Evolutionary conservation across 164 flowering plant species (phyloP).

Genomic region (Piper betle): DNA sequence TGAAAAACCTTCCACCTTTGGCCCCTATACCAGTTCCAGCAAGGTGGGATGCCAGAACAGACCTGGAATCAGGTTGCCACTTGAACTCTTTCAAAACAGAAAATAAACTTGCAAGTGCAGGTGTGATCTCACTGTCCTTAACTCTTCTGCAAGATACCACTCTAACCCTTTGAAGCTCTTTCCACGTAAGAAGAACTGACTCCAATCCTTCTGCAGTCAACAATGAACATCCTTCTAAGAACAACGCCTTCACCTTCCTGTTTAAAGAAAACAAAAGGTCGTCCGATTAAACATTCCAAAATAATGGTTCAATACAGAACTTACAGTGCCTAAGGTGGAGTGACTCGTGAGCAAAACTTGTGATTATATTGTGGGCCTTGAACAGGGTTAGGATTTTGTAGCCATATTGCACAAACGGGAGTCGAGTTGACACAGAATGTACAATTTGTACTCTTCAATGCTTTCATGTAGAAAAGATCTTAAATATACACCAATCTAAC

Average conservation of each 20-base stretch:
- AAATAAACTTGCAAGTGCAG: constrained; percentile 55
- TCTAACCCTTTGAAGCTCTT: constrained; percentile 64
- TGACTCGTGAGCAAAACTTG: no score
- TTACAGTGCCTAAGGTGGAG: background rate
- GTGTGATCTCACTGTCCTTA: constrained; percentile 60
- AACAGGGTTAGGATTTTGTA: no score
- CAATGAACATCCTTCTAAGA: constrained; percentile 78
- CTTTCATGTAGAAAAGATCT: no score
- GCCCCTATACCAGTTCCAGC: constrained; percentile 53
- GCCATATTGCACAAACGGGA: no score
- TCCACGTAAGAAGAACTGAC: constrained; percentile 61
- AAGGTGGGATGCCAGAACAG: constrained; percentile 52
- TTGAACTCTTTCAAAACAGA: constrained; percentile 64
- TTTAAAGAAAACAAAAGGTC: constrained; percentile 2
- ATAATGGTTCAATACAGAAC: background rate
- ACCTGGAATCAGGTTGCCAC: constrained; percentile 80
- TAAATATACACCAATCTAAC: no score
- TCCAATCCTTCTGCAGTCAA: constrained; percentile 74
- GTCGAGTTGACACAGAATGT: no score
- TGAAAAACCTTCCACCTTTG: constrained; percentile 63
- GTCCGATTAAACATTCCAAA: background rate
- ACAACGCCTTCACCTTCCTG: constrained; percentile 69
- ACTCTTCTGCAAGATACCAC: constrained; percentile 78
- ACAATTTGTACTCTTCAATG: no score
- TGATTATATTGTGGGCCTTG: no score